phyloP scores from a whole-genome alignment of 495 filamentous ascomycete genomes.

The Staphylotrichum longicolle region DNA sequence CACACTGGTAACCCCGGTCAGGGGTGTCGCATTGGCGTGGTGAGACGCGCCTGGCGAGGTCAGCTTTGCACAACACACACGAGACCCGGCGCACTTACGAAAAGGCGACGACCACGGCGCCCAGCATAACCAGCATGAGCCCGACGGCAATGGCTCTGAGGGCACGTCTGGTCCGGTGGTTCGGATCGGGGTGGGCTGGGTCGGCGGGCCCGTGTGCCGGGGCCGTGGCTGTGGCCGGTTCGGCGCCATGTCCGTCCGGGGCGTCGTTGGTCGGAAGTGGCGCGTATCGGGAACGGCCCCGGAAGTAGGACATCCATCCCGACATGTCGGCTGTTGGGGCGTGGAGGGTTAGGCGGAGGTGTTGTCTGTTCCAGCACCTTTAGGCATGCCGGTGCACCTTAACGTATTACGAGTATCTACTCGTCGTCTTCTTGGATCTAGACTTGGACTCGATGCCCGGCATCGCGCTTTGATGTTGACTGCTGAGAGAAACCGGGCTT shows the following conservation, averaged over 20 bases:
- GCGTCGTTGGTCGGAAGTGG: conserved; percentile 1
- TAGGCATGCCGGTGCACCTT: background rate
- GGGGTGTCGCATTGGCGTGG: conserved; percentile 54
- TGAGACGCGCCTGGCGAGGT: background rate
- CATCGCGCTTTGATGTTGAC: background rate
- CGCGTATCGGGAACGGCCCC: conserved; percentile 6
- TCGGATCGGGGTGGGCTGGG: background rate
- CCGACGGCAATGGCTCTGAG: background rate
- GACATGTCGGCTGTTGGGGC: too few relatives aligned
- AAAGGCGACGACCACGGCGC: conserved; percentile 6
- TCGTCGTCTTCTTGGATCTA: too few relatives aligned
- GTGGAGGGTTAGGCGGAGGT: too few relatives aligned
- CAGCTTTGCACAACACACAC: background rate
- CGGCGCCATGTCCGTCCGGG: background rate
- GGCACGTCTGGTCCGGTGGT: background rate
- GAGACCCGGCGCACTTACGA: conserved; percentile 3
- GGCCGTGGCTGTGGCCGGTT: too few relatives aligned
- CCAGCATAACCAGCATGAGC: conserved; percentile 12
- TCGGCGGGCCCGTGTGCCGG: too few relatives aligned
- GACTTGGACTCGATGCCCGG: background rate
- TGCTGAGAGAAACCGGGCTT: background rate
- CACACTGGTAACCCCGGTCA: conserved; percentile 58
- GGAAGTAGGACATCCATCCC: conserved; percentile 12
- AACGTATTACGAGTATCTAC: background rate
- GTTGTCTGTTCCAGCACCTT: too few relatives aligned